Evolutionary conservation across 495 filamentous ascomycete species (phyloP).

Genomic region (Penicillium canariense): DNA sequence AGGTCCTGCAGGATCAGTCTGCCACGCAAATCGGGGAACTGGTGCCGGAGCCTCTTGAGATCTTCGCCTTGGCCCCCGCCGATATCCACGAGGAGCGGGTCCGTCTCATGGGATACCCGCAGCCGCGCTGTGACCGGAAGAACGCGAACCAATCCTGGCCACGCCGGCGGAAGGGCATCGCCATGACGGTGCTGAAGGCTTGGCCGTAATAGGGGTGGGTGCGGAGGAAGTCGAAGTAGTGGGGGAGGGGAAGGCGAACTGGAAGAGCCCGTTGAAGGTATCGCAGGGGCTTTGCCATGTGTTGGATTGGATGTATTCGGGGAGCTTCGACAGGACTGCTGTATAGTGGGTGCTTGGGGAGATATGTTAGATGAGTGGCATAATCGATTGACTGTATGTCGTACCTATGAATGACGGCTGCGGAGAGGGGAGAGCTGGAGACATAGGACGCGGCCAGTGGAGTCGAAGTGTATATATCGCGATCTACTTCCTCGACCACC

Average conservation of each 20-base stretch:
- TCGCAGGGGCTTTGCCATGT: conserved; percentile 16
- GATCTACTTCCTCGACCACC: too few species aligned
- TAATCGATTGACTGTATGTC: too few species aligned
- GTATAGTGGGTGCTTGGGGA: too few species aligned
- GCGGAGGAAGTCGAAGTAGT: conserved; percentile 5
- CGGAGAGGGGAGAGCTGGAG: conserved; percentile 15
- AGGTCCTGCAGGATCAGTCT: conserved; percentile 57
- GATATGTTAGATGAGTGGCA: conserved; percentile 7
- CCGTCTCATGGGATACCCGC: background rate
- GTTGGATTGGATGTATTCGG: conserved; percentile 15
- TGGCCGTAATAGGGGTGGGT: too few species aligned
- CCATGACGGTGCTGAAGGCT: conserved; percentile 26
- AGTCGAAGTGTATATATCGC: too few species aligned
- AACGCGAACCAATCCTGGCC: conserved; percentile 22
- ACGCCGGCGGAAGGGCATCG: conserved; percentile 15
- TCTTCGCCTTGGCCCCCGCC: conserved; percentile 57
- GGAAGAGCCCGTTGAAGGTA: conserved; percentile 19
- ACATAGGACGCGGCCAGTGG: conserved; percentile 15
- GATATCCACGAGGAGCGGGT: conserved; percentile 47
- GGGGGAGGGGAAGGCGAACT: conserved; percentile 12
- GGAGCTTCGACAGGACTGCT: too few species aligned
- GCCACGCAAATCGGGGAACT: conserved; percentile 41
- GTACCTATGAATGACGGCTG: conserved; percentile 19
- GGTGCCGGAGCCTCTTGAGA: conserved; percentile 43
- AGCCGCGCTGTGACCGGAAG: conserved; percentile 12